Conservation (phyloP, 2,329 filamentous ascomycete species). For the Phaeosphaeriaceae sp. region DNA sequence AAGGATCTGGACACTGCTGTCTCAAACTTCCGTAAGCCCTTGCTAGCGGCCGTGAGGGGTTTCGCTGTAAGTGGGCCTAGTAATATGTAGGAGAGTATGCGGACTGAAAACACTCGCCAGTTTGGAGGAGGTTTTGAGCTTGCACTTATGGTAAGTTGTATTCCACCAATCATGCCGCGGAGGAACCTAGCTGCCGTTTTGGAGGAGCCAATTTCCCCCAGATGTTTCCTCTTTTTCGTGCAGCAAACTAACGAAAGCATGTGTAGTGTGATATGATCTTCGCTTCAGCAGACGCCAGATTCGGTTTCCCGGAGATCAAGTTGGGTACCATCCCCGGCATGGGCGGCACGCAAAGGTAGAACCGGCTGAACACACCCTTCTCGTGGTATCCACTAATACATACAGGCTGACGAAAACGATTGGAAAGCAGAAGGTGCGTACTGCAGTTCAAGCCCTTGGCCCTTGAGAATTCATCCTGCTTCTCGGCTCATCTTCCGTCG, state of each 20-base stretch:
- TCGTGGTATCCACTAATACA: constrained; percentile 51
- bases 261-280: constrained; percentile 77
- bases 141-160: constrained; percentile 76
- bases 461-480: constrained; percentile 2
- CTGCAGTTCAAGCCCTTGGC: constrained; percentile 4
- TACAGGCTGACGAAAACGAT: constrained; percentile 79
- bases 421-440: constrained; percentile 49
- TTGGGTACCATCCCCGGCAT: constrained; percentile 90
- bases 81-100: background rate
- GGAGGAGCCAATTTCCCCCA: background rate
- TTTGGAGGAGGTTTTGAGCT: constrained; percentile 94
- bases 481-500: constrained; percentile 4
- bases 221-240: background rate
- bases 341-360: constrained; percentile 54
- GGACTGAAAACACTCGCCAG: constrained; percentile 19
- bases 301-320: constrained; percentile 96
- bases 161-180: constrained; percentile 3
- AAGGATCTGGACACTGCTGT: constrained; percentile 87
- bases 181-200: background rate
- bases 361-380: background rate
- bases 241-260: constrained; percentile 5
- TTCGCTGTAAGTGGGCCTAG: constrained; percentile 64
- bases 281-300: constrained; percentile 82
- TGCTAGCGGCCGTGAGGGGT: constrained; percentile 90
- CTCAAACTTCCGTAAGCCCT: constrained; percentile 83